A percentile compares a stretch with the other conserved stretches of the same genome.
phyloP scores from a whole-genome alignment of 805 yeast genomes.

The Kazachstania kunashirensis region DNA sequence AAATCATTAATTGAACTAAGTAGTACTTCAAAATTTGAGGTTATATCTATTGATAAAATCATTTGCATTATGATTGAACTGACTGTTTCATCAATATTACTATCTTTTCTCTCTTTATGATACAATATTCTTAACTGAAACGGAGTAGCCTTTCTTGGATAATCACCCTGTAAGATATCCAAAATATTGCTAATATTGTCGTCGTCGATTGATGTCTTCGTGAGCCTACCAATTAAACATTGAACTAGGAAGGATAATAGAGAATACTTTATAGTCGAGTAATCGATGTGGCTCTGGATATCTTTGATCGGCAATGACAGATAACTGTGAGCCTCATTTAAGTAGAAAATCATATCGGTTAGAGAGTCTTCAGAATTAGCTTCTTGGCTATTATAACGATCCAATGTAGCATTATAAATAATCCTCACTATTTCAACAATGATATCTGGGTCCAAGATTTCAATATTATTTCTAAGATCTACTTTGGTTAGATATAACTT shows the following conservation, averaged over 20 bases:
- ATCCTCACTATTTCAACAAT: conserved; percentile 28
- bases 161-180: conserved; percentile 19
- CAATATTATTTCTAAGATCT: conserved; percentile 10
- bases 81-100: conserved; percentile 7
- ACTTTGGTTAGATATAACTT: conserved; percentile 29
- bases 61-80: conserved; percentile 31
- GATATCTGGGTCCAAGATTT: conserved; percentile 9
- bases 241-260: conserved; percentile 22
- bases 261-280: conserved; percentile 15
- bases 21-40: conserved; percentile 16
- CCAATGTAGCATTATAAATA: conserved; percentile 22
- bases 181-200: conserved; percentile 13
- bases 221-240: conserved; percentile 23
- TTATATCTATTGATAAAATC: conserved; percentile 26
- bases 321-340: conserved; percentile 9
- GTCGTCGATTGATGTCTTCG: neutral
- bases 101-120: conserved; percentile 4
- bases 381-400: neutral
- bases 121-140: conserved; percentile 25
- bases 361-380: neutral
- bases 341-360: conserved; percentile 11
- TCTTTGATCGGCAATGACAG: conserved; percentile 9
- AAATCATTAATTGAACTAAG: conserved; percentile 25
- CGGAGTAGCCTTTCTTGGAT: conserved; percentile 26
- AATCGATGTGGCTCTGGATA: conserved; percentile 12